Percentiles rank a stretch among this genome's conserved stretches.
Evolutionary conservation across 2,329 filamentous ascomycete genomes (phyloP).

Genomic region (Endoconidiophora polonica): DNA sequence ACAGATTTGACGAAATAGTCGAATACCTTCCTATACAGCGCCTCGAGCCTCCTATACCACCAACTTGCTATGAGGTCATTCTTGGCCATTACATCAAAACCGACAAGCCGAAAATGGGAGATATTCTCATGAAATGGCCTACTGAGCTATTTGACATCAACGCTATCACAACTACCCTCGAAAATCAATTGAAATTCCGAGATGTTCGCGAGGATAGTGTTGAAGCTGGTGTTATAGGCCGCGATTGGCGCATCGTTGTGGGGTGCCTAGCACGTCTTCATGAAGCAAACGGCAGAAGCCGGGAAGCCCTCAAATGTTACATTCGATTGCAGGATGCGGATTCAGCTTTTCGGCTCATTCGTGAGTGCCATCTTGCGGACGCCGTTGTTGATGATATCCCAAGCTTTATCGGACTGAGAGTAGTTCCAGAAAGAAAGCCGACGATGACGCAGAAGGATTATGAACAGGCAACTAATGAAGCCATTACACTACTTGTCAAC

Average conservation of each 20-base stretch:
- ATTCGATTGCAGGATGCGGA: slow-evolving; percentile 87
- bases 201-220: slow-evolving; percentile 61
- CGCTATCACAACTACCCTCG: slow-evolving; percentile 59
- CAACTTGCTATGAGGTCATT: slow-evolving; percentile 73
- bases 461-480: slow-evolving; percentile 64
- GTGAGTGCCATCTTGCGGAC: slow-evolving; percentile 77
- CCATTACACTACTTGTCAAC: slow-evolving; percentile 71
- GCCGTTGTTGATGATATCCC: slow-evolving; percentile 80
- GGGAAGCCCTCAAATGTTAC: slow-evolving; percentile 76
- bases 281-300: slow-evolving; percentile 61
- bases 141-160: slow-evolving; percentile 67
- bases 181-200: slow-evolving; percentile 63
- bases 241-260: slow-evolving; percentile 82
- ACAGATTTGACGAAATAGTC: slow-evolving; percentile 80
- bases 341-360: slow-evolving; percentile 69
- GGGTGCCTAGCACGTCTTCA: slow-evolving; percentile 73
- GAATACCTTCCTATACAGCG: slow-evolving; percentile 62
- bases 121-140: slow-evolving; percentile 70
- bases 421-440: slow-evolving; percentile 39
- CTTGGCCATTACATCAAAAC: slow-evolving; percentile 74
- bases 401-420: slow-evolving; percentile 72
- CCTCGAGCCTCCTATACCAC: slow-evolving; percentile 63
- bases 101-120: slow-evolving; percentile 58
- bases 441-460: slow-evolving; percentile 55
- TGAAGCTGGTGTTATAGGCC: slow-evolving; percentile 52